Base-by-base conservation (phyloP, 257 asterid genomes). In the Solanum infundibuliforme region DNA sequence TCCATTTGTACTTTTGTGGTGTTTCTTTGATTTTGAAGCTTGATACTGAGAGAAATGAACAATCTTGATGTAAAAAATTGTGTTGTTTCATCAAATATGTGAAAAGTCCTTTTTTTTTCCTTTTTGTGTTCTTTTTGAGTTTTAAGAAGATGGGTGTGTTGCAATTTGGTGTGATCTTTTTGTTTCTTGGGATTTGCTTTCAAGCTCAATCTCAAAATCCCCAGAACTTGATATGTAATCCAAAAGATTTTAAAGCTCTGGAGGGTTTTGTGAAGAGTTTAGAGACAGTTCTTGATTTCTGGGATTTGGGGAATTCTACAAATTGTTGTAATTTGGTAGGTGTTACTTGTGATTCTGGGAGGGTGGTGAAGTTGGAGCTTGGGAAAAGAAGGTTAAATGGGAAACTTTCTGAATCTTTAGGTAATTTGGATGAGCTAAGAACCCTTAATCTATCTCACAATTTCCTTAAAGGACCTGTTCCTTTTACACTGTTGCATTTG, bases 241-340 rank as follows among this genome's bases (percentile, higher is more conserved):
- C 91, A 8, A 69, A 87, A 87, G 98, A 96, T 92, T 79, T 90
- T 75, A 88, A 34, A 85, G 92, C 94, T 29, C 83, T 96, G 60
- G 87, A 85, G 90, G 91, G 55, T 88, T 95, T 96, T 83, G 84
- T 60, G 60, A 85, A 46, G 25, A 89, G 43, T 73, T 88, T 96
- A 83, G 96, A 93, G 20, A 76, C 91, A 0, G 87, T 87, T 48
- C 16, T 90, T 83, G 92, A 88, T 35, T 94, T 92, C 3, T 94
- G 98, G 98, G 92, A 83, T 69, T 39, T 77, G 62, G 68, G 32
- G 48, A 90, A 94, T 20, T 86, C 94, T 39, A 89, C 92, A 69
- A 91, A 90, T 82, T 96, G 98, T 90, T 95, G 98, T 79, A 86
- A 36, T 31, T 96, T 96, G 98, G 83, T 62, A 2, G 98, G 96